Evolutionary conservation across 2,329 filamentous ascomycete species (phyloP).

Genomic region (Rachicladosporium sp.): DNA sequence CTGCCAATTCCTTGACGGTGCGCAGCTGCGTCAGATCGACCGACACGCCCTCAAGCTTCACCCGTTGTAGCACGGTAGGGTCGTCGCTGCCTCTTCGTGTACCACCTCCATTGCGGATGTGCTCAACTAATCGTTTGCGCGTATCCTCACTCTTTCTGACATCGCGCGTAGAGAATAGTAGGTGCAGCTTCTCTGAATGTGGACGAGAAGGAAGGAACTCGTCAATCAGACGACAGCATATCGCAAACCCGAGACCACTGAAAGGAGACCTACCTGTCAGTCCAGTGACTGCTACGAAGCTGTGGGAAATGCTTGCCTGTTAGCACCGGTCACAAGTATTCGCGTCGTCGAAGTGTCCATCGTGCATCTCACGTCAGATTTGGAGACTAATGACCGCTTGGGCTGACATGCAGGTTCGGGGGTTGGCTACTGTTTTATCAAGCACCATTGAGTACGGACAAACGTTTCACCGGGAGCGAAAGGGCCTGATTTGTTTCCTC

Average conservation of each 20-base stretch:
- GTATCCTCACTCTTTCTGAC: constrained; percentile 62
- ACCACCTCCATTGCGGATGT: constrained; percentile 38
- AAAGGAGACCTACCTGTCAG: constrained; percentile 7
- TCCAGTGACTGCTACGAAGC: background rate
- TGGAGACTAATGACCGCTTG: no score
- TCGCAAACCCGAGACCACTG: constrained; percentile 79
- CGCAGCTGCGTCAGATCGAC: constrained; percentile 46
- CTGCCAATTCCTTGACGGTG: constrained; percentile 42
- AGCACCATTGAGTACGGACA: background rate
- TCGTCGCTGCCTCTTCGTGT: no score
- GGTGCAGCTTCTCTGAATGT: constrained; percentile 55
- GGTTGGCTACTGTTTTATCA: background rate
- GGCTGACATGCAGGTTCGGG: no score
- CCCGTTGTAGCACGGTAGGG: constrained; percentile 23
- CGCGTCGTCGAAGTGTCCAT: no score
- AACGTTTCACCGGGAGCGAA: background rate
- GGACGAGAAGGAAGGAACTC: constrained; percentile 67
- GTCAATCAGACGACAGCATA: constrained; percentile 74
- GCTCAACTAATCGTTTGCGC: constrained; percentile 35
- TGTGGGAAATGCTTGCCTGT: constrained; percentile 48
- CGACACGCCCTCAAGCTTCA: constrained; percentile 44
- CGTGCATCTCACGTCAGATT: no score
- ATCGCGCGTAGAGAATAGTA: constrained; percentile 76
- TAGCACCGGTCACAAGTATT: constrained; percentile 65
- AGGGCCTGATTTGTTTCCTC: background rate